Percentiles rank a stretch among this genome's conserved stretches.
phyloP scores from a whole-genome alignment of 1,139 yeast genomes.

The Magnusiomyces magnusii region DNA sequence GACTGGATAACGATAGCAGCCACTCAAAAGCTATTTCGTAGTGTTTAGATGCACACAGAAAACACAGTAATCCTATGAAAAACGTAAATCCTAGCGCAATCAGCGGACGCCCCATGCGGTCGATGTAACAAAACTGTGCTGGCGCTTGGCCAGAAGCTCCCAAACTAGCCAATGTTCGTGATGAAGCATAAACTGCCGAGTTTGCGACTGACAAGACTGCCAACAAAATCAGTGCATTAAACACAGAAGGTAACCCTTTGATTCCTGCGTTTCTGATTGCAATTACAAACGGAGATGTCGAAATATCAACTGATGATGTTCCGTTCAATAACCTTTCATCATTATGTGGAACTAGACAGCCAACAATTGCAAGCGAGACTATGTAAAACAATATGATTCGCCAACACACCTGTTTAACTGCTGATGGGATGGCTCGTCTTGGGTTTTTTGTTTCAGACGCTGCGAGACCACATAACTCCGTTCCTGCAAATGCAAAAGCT shows the following conservation, averaged over 20 bases:
- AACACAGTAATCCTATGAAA: slow-evolving; percentile 58
- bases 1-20: slow-evolving; percentile 72
- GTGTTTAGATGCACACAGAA: slow-evolving; percentile 59
- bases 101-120: slow-evolving; percentile 65
- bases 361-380: slow-evolving; percentile 52
- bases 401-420: slow-evolving; percentile 69
- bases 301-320: slow-evolving; percentile 44
- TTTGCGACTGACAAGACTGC: slow-evolving; percentile 67
- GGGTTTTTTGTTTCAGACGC: slow-evolving; percentile 49
- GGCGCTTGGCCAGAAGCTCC: slow-evolving; percentile 80
- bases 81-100: slow-evolving; percentile 53
- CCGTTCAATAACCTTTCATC: slow-evolving; percentile 55
- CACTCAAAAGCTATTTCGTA: slow-evolving; percentile 65
- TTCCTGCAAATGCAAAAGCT: slow-evolving; percentile 82
- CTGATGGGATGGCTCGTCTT: slow-evolving; percentile 62
- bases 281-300: slow-evolving; percentile 67
- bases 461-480: slow-evolving; percentile 77
- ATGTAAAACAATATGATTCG: slow-evolving; percentile 60
- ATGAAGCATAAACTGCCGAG: slow-evolving; percentile 67
- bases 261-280: slow-evolving; percentile 53
- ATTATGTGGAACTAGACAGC: slow-evolving; percentile 59
- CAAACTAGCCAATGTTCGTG: slow-evolving; percentile 72
- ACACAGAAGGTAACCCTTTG: slow-evolving; percentile 53
- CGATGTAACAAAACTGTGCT: slow-evolving; percentile 62
- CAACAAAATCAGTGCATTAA: slow-evolving; percentile 63